These are phyloP conservation scores for Carnegiea gigantea DNA, from an alignment of 179 eudicot species.

Conservation along the genomic window DNA sequence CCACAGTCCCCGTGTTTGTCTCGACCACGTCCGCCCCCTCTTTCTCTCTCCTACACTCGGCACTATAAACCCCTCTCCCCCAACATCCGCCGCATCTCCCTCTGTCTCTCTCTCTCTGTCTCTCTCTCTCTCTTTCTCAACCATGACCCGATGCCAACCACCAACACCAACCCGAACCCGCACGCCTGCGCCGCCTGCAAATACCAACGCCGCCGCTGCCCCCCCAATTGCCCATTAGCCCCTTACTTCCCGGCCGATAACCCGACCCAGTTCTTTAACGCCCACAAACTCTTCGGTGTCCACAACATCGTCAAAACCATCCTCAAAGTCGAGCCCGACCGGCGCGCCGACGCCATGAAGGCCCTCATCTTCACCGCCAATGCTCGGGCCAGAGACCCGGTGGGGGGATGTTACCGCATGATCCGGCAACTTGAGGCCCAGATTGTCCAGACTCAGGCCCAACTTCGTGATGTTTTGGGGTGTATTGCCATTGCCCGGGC, in stretches of 20 bases:
- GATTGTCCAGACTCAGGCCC: slow-evolving; percentile 4
- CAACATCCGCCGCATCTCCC: neutral
- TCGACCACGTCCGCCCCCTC: neutral
- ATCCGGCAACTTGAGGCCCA: neutral
- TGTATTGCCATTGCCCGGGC: neutral
- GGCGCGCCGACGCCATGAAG: slow-evolving; percentile 17
- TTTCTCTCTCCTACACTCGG: neutral
- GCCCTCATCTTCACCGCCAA: slow-evolving; percentile 31
- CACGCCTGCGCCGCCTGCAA: slow-evolving; percentile 52
- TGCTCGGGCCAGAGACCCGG: slow-evolving; percentile 32
- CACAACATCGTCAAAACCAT: slow-evolving; percentile 29
- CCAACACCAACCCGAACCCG: neutral
- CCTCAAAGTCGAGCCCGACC: neutral
- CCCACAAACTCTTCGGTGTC: slow-evolving; percentile 39
- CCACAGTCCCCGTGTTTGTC: too few species aligned
- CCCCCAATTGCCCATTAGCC: slow-evolving; percentile 36
- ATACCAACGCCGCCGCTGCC: slow-evolving; percentile 39
- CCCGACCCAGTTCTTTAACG: slow-evolving; percentile 35
- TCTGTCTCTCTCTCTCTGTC: neutral
- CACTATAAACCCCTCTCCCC: neutral
- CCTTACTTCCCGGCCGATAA: slow-evolving; percentile 41
- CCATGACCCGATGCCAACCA: neutral
- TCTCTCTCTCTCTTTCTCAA: too few species aligned
- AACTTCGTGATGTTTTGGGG: neutral
- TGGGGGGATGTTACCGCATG: slow-evolving; percentile 33